Base-by-base conservation (phyloP, 2,329 filamentous ascomycete genomes). In the Pseudocercospora pini-densiflorae region DNA sequence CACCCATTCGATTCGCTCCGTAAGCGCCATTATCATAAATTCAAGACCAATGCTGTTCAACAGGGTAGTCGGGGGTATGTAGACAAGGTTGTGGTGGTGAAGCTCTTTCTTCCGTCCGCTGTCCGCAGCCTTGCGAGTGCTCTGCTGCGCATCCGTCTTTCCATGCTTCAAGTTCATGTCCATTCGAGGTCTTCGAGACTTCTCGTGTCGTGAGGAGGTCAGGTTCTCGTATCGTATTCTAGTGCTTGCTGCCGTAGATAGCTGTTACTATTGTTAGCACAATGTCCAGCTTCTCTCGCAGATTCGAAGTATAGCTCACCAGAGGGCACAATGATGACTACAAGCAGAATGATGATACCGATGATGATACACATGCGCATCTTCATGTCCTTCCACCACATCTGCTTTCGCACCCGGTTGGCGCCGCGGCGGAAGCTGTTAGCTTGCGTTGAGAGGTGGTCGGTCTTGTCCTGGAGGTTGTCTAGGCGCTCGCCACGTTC, bases 301-400 rank as follows among this genome's bases (percentile, higher is more conserved):
- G 10, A 55, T 29, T 27, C 53, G 8, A 33, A 24, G 19, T 47
- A 23, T 59, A 43, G 16, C 69, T 71, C 88, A 97, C 94, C 93
- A 74, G 91, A 86, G 72, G 95, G 95, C 74, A 98, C 89, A 77
- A 99, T 95, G 79, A 99, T 98, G 80, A 99, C 88, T 74, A 97
- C 84, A 73, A 99, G 87, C 75, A 99, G 86, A 74, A 98, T 87
- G 80, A 98, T 91, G 81, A 99, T 91, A 77, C 94, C 95, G 66
- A 90, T 86, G 78, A 97, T 91, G 75, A 99, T 85, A 83, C 94
- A 98, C 86, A 97, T 95, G 81, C 95, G 90, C 95, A 99, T 99
- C 89, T 98, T 98, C 93, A 97, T 97, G 79, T 98, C 94, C 88
- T 98, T 98, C 94, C 94, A 98, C 94, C 94, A 98, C 94, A 98